Conservation (phyloP, 2,329 filamentous ascomycete genomes). For the Fusarium haematococcum region DNA sequence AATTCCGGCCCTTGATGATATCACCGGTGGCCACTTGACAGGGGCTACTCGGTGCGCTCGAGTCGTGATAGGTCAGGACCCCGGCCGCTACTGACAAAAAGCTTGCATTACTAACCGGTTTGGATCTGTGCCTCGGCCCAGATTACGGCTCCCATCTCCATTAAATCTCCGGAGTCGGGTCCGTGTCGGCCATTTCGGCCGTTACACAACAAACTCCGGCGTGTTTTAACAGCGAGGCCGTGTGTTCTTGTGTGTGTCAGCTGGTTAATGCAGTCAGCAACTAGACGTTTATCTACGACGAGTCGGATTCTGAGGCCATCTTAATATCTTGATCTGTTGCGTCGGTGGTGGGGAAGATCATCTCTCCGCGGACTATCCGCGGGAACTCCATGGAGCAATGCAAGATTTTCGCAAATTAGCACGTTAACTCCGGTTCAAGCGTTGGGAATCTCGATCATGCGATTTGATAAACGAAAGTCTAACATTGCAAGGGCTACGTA, state of each 20-base stretch:
- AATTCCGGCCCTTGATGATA: not conserved
- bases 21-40: not conserved
- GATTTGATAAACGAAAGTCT: not conserved
- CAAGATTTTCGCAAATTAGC: not conserved
- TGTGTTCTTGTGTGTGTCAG: not conserved
- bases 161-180: conserved; percentile 17
- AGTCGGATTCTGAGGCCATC: not conserved
- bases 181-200: conserved; percentile 34
- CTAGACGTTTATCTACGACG: not conserved
- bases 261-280: not conserved
- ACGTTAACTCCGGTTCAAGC: not conserved
- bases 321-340: not conserved
- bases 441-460: not conserved
- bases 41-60: conserved; percentile 16
- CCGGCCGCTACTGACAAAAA: not conserved
- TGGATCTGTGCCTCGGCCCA: conserved; percentile 23
- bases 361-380: not conserved
- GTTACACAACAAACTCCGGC: conserved; percentile 21
- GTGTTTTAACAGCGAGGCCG: not conserved
- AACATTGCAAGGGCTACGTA: not conserved
- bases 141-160: not conserved
- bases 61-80: not conserved
- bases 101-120: not conserved
- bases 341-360: not conserved
- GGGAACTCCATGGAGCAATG: not conserved